Base-by-base conservation (phyloP, 2,329 filamentous ascomycete species). In the Calonectria hawksworthii region DNA sequence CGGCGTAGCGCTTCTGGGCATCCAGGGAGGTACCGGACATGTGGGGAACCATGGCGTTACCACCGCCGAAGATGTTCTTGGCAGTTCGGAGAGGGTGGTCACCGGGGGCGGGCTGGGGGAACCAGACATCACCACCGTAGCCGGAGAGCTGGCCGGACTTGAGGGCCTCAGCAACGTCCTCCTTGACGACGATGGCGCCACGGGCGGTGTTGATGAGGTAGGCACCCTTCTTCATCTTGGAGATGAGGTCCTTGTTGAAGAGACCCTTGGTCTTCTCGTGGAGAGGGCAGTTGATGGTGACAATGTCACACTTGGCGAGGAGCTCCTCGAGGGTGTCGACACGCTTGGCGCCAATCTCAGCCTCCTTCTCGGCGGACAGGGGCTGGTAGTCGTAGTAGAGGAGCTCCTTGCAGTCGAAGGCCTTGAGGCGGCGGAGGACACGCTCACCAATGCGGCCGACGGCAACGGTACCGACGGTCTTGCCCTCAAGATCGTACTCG, bases 311-410 rank as follows among this genome's bases (percentile, higher is more conserved):
- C 90, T 98, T 95, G 51, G 92, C 90, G 77, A 99, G 88, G 93
- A 99, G 94, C 87, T 99, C 96, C 91, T 98, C 96, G 83, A 99
- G 93, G 83, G 86, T 91, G 64, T 96, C 94, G 75, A 99, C 96
- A 76, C 97, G 93, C 83, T 95, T 92, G 92, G 94, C 96, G 86
- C 96, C 96, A 88, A 99, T 99, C 90, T 98, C 96, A 88, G 94
- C 93, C 92, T 99, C 96, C 82, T 93, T 90, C 90, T 98, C 96
- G 75, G 95, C 84, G 75, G 88, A 90, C 79, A 99, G 91, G 68
- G 96, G 96, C 92, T 99, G 97, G 94, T 99, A 99, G 90, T 99
- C 97, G 86, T 95, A 99, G 94, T 99, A 99, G 78, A 99, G 92
- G 66, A 99, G 92, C 91, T 99, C 96, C 93, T 98, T 98, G 95